A percentile compares a stretch with the other conserved stretches of the same genome.
Conservation (phyloP, 352 stramenopile genomes). For the Pythium volutum region DNA sequence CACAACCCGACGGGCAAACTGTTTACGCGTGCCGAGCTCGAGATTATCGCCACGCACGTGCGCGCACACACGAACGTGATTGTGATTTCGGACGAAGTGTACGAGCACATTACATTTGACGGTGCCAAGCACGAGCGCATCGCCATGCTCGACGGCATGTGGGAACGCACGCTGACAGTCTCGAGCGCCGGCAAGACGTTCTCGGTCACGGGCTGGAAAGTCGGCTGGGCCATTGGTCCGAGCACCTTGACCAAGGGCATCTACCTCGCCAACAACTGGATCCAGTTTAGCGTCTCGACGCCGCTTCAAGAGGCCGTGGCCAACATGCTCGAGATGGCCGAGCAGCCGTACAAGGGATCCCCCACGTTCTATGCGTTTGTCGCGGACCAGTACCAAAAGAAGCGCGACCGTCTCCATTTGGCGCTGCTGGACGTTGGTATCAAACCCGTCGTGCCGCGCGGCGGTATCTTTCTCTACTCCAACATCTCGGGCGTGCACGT, state of each 20-base stretch:
- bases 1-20: constrained; percentile 99
- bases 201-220: constrained; percentile 92
- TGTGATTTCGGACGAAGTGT: constrained; percentile 98
- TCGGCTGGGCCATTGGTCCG: constrained; percentile 91
- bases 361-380: constrained; percentile 81
- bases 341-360: constrained; percentile 68
- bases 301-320: constrained; percentile 85
- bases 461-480: constrained; percentile 80
- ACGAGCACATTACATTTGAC: constrained; percentile 96
- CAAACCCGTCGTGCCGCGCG: constrained; percentile 52
- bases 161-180: constrained; percentile 84
- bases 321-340: constrained; percentile 68
- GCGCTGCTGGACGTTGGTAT: constrained; percentile 61
- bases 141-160: constrained; percentile 80
- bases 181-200: constrained; percentile 92
- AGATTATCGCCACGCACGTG: constrained; percentile 90
- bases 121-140: constrained; percentile 63
- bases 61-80: constrained; percentile 80
- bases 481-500: constrained; percentile 72
- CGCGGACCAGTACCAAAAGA: constrained; percentile 67
- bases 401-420: constrained; percentile 55
- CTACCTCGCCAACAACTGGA: constrained; percentile 82
- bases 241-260: constrained; percentile 68
- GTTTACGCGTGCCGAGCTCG: constrained; percentile 92
- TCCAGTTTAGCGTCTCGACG: constrained; percentile 84